phyloP scores from a whole-genome alignment of 495 filamentous ascomycete species.

The Penicillium silybi region DNA sequence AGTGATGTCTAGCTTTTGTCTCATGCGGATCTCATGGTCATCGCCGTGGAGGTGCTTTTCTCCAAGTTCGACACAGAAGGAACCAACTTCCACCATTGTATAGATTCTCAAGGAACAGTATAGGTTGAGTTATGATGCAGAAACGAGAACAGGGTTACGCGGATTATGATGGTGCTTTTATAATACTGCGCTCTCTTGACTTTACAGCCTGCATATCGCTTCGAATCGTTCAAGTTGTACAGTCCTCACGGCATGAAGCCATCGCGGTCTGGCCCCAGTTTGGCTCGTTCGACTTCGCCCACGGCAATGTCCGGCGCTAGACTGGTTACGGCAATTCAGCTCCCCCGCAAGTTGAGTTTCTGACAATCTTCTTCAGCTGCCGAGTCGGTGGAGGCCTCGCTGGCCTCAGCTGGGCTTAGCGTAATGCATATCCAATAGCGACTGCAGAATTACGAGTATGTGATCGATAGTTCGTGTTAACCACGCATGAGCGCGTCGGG shows the following conservation, averaged over 20 bases:
- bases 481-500: not conserved
- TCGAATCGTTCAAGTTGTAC: not conserved
- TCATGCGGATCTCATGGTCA: constrained; percentile 1
- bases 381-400: not conserved
- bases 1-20: constrained; percentile 4
- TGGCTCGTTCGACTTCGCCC: not conserved
- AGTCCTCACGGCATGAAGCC: not conserved
- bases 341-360: not conserved
- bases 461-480: not conserved
- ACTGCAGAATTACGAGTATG: not conserved
- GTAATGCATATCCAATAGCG: not conserved
- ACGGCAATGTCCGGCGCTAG: not conserved
- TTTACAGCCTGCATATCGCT: not conserved
- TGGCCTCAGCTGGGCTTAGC: constrained; percentile 1
- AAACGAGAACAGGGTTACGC: not conserved
- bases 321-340: not conserved
- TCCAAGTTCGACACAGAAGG: not conserved
- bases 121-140: not conserved
- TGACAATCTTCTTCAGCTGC: not conserved
- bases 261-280: not conserved
- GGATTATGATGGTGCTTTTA: not conserved
- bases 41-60: not conserved
- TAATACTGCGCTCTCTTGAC: not conserved
- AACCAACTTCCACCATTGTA: not conserved
- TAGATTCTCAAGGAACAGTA: not conserved